phyloP scores from a whole-genome alignment of 2,329 filamentous ascomycete species.

The Gremmenia infestans region DNA sequence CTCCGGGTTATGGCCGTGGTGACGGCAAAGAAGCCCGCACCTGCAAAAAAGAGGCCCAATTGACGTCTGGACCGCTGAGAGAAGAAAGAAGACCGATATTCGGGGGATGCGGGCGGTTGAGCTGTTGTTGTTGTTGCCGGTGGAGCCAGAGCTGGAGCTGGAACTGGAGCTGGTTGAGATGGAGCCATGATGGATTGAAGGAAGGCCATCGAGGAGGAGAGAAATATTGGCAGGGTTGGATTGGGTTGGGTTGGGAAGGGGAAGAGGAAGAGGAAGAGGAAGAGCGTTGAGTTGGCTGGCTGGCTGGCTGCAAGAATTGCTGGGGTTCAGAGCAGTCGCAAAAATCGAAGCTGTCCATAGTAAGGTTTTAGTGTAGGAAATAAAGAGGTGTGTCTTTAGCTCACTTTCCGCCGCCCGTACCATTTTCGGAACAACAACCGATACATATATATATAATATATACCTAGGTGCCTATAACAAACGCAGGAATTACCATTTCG shows the following conservation, averaged over 20 bases:
- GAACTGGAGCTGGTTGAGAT: slow-evolving; percentile 5
- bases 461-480: no score
- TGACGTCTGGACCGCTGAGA: slow-evolving; percentile 43
- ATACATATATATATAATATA: no score
- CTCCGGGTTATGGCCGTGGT: slow-evolving; percentile 69
- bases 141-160: slow-evolving; percentile 2
- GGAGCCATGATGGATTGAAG: slow-evolving; percentile 19
- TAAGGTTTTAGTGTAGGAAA: no score
- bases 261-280: no score
- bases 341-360: no score
- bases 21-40: slow-evolving; percentile 68
- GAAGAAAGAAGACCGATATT: slow-evolving; percentile 25
- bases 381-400: no score
- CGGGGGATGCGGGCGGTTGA: slow-evolving; percentile 2
- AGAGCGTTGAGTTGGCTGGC: background rate
- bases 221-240: background rate
- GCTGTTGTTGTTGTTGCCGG: background rate
- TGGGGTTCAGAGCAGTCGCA: background rate
- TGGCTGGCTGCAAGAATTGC: background rate
- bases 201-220: slow-evolving; percentile 17
- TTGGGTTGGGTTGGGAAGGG: background rate
- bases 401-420: no score
- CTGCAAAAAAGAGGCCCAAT: slow-evolving; percentile 66
- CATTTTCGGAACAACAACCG: no score
- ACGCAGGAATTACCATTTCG: no score